A percentile compares a stretch with the other conserved stretches of the same genome.
Evolutionary conservation across 2,329 filamentous ascomycete genomes (phyloP).

Genomic region (Beauveria australis): DNA sequence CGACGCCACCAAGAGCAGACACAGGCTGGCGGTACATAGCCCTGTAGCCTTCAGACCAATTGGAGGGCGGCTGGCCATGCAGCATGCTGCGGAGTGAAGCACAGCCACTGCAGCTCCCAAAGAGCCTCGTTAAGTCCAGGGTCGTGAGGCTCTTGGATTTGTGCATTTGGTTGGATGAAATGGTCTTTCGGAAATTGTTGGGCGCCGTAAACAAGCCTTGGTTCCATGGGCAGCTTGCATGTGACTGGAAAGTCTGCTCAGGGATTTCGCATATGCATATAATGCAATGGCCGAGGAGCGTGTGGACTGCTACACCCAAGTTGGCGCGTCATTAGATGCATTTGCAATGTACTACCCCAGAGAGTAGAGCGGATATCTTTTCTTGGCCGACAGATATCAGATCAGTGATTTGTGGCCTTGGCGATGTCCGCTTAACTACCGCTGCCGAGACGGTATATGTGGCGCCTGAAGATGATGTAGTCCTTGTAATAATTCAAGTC

Average conservation of each 20-base stretch:
- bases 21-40: not conserved
- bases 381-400: not conserved
- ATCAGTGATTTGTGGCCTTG: slow-evolving; percentile 1
- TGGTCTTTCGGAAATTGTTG: not conserved
- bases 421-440: not conserved
- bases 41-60: not conserved
- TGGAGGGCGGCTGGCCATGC: not conserved
- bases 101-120: slow-evolving; percentile 1
- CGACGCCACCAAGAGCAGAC: not conserved
- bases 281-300: not conserved
- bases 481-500: not conserved
- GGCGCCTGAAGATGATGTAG: not conserved
- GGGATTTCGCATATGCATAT: not conserved
- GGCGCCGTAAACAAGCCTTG: not conserved
- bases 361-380: not conserved
- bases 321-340: not conserved
- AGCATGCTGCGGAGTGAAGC: not conserved
- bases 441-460: not conserved
- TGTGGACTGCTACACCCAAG: not conserved
- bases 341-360: not conserved
- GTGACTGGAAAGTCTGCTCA: not conserved
- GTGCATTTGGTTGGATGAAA: not conserved
- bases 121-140: not conserved
- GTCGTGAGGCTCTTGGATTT: not conserved
- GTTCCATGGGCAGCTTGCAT: not conserved